Evolutionary conservation across 192 early-diverging fungal genomes (phyloP), one percentile per base, ranked within the genome.

Genomic region (Dispira parvispora): DNA sequence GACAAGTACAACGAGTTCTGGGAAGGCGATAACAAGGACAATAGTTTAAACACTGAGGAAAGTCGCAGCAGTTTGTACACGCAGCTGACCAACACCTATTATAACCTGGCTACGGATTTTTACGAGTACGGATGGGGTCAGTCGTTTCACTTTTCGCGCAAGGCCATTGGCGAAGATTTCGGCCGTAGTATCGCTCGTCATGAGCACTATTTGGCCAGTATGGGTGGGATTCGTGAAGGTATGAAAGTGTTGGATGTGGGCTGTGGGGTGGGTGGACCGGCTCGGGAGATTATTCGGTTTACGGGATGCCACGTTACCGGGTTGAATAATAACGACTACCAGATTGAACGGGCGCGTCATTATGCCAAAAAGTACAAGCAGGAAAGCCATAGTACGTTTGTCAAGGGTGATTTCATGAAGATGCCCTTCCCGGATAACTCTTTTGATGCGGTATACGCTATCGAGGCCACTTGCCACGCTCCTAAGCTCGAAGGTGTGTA

Each of bases 281-380:
- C 89, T n/a, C 86, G 94, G 56, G 92, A 97, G 64, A 91, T 94
- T 67, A 80, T 84, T 55, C 80, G 86, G 62, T 89, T 96, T 63
- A 84, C 86, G n/a, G 92, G 88, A 18, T 88, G 91, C 32, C 82
- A 86, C 61, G 79, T 97, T 54, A 87, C 86, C 4, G 93, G 94
- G n/a, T 71, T 97, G 43, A 97, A 97, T 76, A 97, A 96, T 82
- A 97, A 97, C 72, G 85, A 87, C 46, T 92, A 96, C 67, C 94
- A 97, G 74, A 84, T 96, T 63, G 68, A 84, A 46, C 81, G 91
- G 16, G 89, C 86, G 47, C 69, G 69, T 26, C 77, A 82, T 47
- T 88, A 93, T 62, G 84, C 89, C 45, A 71, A 73, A 60, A 81
- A 81, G 67, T 68, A 73, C 50, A 82, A 85, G 38, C 81, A 94